Percentiles rank a stretch among this genome's conserved stretches.
Conservation (phyloP, 306 rosid genomes). For the Cucumis cinereus region DNA sequence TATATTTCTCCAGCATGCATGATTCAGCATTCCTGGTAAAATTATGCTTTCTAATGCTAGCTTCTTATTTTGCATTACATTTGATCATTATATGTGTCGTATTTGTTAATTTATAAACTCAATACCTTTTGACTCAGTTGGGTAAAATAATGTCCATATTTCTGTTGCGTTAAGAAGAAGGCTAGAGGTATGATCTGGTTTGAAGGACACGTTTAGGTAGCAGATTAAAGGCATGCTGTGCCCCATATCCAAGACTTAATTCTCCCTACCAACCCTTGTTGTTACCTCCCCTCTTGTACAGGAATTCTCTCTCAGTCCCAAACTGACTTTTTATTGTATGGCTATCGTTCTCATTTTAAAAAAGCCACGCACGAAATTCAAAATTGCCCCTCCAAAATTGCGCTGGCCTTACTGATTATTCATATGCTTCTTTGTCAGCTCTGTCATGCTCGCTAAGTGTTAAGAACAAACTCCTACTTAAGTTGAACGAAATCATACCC, state of each 20-base stretch:
- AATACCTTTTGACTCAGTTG: background rate
- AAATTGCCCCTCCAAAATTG: background rate
- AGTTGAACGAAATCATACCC: background rate
- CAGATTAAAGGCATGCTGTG: background rate
- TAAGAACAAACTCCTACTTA: background rate
- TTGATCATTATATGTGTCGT: background rate
- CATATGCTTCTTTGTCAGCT: background rate
- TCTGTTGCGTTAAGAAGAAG: background rate
- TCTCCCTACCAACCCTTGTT: background rate
- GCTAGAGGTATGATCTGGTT: background rate
- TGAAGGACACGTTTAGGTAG: background rate
- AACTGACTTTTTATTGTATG: background rate
- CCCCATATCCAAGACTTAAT: background rate
- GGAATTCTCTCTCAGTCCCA: background rate
- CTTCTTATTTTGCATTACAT: background rate
- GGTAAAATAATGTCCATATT: background rate
- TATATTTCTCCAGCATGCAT: background rate
- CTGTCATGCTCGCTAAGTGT: background rate
- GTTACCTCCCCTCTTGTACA: background rate
- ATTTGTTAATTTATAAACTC: background rate
- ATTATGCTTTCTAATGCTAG: too few relatives aligned
- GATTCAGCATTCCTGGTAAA: too few relatives aligned
- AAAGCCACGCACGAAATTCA: background rate
- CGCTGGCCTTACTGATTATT: background rate
- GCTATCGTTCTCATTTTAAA: background rate